phyloP scores from a whole-genome alignment of 768 basidiomycete species.

The Boletus bicolor region DNA sequence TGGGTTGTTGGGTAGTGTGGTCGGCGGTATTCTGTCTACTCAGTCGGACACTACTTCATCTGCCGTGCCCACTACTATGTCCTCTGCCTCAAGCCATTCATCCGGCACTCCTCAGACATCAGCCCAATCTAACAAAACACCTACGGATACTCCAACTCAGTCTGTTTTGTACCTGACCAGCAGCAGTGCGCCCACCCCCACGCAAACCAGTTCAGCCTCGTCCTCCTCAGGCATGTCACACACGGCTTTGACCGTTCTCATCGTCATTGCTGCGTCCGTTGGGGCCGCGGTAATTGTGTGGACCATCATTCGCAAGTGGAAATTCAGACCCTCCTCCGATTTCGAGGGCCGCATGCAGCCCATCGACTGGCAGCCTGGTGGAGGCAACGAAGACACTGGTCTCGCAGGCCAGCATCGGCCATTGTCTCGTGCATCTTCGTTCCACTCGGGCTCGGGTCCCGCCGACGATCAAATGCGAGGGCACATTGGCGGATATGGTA shows the following conservation, averaged over 20 bases:
- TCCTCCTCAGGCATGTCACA: constrained; percentile 39
- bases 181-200: constrained; percentile 17
- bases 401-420: constrained; percentile 48
- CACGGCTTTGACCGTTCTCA: constrained; percentile 56
- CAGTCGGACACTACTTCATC: constrained; percentile 20
- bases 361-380: constrained; percentile 81
- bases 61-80: constrained; percentile 12
- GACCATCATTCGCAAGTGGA: constrained; percentile 93
- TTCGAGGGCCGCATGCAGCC: constrained; percentile 86
- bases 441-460: constrained; percentile 51
- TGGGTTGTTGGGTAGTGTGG: constrained; percentile 7
- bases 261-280: constrained; percentile 64
- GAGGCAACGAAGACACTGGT: constrained; percentile 41
- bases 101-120: constrained; percentile 14
- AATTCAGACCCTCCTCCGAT: constrained; percentile 73
- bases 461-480: constrained; percentile 35
- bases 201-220: constrained; percentile 19
- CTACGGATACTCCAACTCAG: constrained; percentile 42
- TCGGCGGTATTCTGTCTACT: constrained; percentile 14
- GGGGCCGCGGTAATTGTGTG: constrained; percentile 72
- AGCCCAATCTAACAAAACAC: constrained; percentile 22
- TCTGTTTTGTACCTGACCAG: constrained; percentile 44
- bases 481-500: constrained; percentile 30
- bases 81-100: constrained; percentile 16
- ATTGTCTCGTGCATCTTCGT: constrained; percentile 63